Percentiles rank a stretch among this genome's conserved stretches.
Conservation (phyloP, 495 filamentous ascomycete genomes). For the Hyaloscypha finlandica region DNA sequence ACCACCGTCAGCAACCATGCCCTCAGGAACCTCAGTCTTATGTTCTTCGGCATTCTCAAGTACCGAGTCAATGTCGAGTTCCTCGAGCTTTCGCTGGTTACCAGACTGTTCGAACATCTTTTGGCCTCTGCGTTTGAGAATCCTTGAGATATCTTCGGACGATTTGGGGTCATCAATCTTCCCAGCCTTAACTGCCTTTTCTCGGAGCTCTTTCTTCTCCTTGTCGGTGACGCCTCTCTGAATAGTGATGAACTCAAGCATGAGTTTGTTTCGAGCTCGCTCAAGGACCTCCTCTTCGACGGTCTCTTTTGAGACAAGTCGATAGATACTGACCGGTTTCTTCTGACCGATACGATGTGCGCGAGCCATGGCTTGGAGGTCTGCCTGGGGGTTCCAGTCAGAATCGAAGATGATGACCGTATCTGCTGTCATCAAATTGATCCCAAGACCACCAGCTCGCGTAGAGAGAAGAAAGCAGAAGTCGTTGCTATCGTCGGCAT, state of each 20-base stretch:
- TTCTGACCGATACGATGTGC: slow-evolving; percentile 98
- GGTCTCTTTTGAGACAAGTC: slow-evolving; percentile 94
- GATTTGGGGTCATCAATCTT: slow-evolving; percentile 71
- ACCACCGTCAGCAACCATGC: slow-evolving; percentile 86
- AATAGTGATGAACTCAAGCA: slow-evolving; percentile 98
- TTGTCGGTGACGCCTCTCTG: slow-evolving; percentile 94
- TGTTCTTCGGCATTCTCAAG: slow-evolving; percentile 95
- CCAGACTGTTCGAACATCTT: slow-evolving; percentile 97
- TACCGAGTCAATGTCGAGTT: slow-evolving; percentile 97
- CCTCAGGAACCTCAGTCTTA: slow-evolving; percentile 86
- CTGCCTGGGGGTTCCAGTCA: slow-evolving; percentile 98
- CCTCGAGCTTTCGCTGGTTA: slow-evolving; percentile 94
- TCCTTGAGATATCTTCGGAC: slow-evolving; percentile 87
- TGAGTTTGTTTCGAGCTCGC: slow-evolving; percentile 93
- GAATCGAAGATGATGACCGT: slow-evolving; percentile 98
- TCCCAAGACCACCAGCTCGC: slow-evolving; percentile 91
- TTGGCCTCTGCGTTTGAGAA: slow-evolving; percentile 89
- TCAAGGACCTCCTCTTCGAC: slow-evolving; percentile 98
- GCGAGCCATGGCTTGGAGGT: slow-evolving; percentile 97
- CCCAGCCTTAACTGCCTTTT: slow-evolving; percentile 52
- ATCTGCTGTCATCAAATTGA: slow-evolving; percentile 98
- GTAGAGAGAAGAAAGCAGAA: slow-evolving; percentile 97
- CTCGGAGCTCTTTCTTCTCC: slow-evolving; percentile 66
- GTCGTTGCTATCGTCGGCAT: slow-evolving; percentile 87
- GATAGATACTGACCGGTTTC: slow-evolving; percentile 91